Evolutionary conservation across 371 early-diverging fungal genomes (phyloP), one percentile per base, ranked within the genome.

Genomic region (Mortierella sp.): DNA sequence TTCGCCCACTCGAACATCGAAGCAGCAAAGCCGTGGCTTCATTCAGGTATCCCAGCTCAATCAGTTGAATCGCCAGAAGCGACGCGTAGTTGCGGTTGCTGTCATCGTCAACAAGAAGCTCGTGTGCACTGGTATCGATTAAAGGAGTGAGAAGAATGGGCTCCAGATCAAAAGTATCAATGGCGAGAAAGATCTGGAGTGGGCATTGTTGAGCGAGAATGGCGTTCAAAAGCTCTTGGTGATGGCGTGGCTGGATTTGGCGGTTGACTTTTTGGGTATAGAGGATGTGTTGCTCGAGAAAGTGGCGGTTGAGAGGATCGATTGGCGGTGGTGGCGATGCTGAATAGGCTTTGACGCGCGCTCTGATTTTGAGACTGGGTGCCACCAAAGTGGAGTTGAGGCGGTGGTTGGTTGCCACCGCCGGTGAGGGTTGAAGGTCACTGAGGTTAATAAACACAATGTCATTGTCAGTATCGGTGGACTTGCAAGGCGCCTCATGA

Each of bases 111-210:
- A 28, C 28, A 4, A 61, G 21, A 0, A 21, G 19, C 8, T 61
- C 64, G 21, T 34, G 34, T 61, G 16, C 31, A 26, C n/a, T 26
- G 64, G 21, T 9, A 8, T 34, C 21, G 37, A 61, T 14, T 8
- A 59, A 3, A 28, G 31, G 37, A 61, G 37, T 61, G 34, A 6
- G 34, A 61, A 61, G 64, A 16, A 61, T 61, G 16, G 64, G 69
- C 13, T 43, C 46, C 54, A 75, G 67, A 9, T 51, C 69, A 48
- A 69, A 75, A 11, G 69, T 28, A 8, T 75, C 54, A 4, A 75
- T 50, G 21, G 69, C 40, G 16, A 53, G 67, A 19, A 64, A 75
- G 31, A 75, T 64, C 34, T 69, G 69, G 11, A 75, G 54, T 5
- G 26, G 9, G 31, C 40, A 53, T 34, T 75, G 53, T 21, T 50